Evolutionary conservation across 805 yeast genomes (phyloP).

Genomic region (Hanseniaspora clermontiae): DNA sequence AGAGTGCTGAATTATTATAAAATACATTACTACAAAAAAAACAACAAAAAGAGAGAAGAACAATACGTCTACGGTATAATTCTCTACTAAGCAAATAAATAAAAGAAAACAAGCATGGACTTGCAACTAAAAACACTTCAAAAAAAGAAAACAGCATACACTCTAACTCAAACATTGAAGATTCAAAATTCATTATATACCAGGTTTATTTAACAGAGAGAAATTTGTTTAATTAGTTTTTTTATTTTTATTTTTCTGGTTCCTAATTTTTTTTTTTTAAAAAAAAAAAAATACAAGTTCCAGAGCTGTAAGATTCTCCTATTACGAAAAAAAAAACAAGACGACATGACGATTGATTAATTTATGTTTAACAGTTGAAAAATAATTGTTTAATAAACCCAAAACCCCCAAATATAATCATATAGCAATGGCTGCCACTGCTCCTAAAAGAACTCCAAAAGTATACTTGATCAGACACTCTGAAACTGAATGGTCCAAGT

Average conservation of each 20-base stretch:
- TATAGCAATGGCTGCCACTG: not conserved
- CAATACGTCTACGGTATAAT: not conserved
- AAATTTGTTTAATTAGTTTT: not conserved
- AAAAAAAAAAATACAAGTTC: no score
- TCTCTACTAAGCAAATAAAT: no score
- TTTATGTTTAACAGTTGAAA: no score
- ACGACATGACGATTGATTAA: not conserved
- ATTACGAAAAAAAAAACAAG: not conserved
- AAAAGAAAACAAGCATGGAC: no score
- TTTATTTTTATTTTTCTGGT: no score
- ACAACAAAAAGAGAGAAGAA: no score
- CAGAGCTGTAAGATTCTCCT: not conserved
- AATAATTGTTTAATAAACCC: no score
- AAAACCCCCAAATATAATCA: not conserved
- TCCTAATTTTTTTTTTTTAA: no score
- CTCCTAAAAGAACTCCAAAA: conserved; percentile 37
- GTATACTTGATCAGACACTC: conserved; percentile 68
- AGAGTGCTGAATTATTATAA: conserved; percentile 9
- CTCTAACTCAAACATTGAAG: not conserved
- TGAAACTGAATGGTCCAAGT: conserved; percentile 91
- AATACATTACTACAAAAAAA: not conserved
- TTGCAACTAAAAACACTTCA: no score
- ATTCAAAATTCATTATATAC: not conserved
- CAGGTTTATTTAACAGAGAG: not conserved
- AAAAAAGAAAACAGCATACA: no score